Evolutionary conservation across 2,329 filamentous ascomycete species (phyloP).

Genomic region (Dothistroma septosporum): DNA sequence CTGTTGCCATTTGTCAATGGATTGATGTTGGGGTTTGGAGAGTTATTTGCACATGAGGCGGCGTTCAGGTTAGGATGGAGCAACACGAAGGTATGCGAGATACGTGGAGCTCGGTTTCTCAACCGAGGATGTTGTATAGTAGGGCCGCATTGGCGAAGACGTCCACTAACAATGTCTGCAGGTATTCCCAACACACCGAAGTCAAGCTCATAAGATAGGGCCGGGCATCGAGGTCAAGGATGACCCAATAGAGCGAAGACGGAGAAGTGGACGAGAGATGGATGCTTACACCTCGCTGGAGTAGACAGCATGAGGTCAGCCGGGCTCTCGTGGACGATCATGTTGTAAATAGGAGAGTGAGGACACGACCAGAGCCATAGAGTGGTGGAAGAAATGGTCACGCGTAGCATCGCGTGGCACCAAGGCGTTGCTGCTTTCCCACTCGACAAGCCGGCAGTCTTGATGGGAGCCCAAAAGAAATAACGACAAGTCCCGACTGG

Average conservation of each 20-base stretch:
- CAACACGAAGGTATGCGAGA: conserved; percentile 72
- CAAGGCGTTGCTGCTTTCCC: not conserved
- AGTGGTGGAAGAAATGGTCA: not conserved
- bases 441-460: not conserved
- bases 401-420: conserved; percentile 5
- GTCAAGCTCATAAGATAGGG: conserved; percentile 59
- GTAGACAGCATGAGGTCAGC: conserved; percentile 35
- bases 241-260: conserved; percentile 55
- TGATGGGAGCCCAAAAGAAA: not conserved
- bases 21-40: conserved; percentile 96
- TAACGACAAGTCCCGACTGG: no score
- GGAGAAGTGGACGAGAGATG: conserved; percentile 52
- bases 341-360: conserved; percentile 12
- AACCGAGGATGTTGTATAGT: not conserved
- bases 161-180: conserved; percentile 27
- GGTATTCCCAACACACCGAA: conserved; percentile 60
- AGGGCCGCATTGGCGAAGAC: not conserved
- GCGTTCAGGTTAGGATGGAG: conserved; percentile 92
- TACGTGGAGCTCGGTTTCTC: not conserved
- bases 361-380: not conserved
- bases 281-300: conserved; percentile 67
- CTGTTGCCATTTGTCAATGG: conserved; percentile 93
- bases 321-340: not conserved
- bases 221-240: conserved; percentile 79
- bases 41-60: conserved; percentile 92